Evolutionary conservation across 257 asterid species (phyloP).

Genomic region (Linaria vulgaris): DNA sequence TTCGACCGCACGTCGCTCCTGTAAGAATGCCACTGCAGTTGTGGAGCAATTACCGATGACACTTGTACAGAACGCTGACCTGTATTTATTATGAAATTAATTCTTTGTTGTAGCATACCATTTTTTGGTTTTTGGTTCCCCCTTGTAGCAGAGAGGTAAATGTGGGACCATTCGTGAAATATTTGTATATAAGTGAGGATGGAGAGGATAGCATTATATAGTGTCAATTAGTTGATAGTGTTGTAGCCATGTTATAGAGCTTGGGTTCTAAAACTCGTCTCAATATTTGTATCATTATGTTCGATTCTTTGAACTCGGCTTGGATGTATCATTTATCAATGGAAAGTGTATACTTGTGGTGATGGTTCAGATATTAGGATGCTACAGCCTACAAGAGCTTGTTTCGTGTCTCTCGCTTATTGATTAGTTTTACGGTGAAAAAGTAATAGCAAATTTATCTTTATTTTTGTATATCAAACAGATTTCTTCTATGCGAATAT

Average conservation of each 20-base stretch:
- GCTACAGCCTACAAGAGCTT: no score
- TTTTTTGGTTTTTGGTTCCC: constrained; percentile 20
- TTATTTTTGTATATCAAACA: no score
- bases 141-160: not conserved
- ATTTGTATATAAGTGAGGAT: constrained; percentile 46
- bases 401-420: no score
- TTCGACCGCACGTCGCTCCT: no score
- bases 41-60: no score
- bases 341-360: no score
- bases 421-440: no score
- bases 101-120: constrained; percentile 58
- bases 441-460: no score
- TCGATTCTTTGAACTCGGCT: constrained; percentile 1
- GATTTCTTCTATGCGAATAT: no score
- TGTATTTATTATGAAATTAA: constrained; percentile 47
- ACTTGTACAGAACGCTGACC: constrained; percentile 61
- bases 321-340: constrained; percentile 19
- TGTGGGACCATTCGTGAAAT: constrained; percentile 39
- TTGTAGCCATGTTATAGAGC: constrained; percentile 36
- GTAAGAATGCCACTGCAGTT: no score
- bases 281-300: constrained; percentile 3
- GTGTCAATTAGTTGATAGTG: constrained; percentile 32
- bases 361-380: no score
- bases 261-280: constrained; percentile 25
- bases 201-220: constrained; percentile 34